Conservation (phyloP, 257 asterid genomes). For the Cynanchum wilfordii region DNA sequence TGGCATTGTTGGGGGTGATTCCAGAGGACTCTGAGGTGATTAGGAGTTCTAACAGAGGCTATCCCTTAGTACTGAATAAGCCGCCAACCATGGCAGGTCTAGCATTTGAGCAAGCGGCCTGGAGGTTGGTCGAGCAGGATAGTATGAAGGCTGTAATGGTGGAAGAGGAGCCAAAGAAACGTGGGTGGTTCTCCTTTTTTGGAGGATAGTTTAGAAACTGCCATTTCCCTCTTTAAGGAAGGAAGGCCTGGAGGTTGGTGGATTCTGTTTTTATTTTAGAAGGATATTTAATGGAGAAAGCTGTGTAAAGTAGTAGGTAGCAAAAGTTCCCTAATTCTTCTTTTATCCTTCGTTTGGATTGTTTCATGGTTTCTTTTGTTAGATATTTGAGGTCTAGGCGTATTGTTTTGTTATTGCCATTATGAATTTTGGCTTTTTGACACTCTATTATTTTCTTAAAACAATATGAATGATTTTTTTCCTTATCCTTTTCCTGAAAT, state of each 20-base stretch:
- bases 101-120: constrained; percentile 96
- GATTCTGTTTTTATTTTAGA: constrained; percentile 5
- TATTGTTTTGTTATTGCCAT: neutral
- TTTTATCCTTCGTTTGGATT: neutral
- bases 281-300: neutral
- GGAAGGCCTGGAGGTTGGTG: neutral
- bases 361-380: neutral
- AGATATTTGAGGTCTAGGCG: neutral
- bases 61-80: constrained; percentile 83
- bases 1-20: constrained; percentile 83
- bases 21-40: constrained; percentile 95
- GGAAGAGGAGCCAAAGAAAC: constrained; percentile 94
- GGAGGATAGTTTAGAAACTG: constrained; percentile 39
- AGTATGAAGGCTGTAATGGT: constrained; percentile 92
- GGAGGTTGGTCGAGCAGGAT: constrained; percentile 99
- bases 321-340: neutral
- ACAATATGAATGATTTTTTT: neutral
- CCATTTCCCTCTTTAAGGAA: neutral
- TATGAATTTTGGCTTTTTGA: neutral
- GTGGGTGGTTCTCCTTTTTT: constrained; percentile 89
- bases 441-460: neutral
- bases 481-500: neutral
- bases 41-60: constrained; percentile 85
- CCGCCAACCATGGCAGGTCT: constrained; percentile 93
- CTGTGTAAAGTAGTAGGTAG: constrained; percentile 10